These are phyloP conservation scores for Lotus japonicus DNA, from an alignment of 306 rosid genomes.

Conservation along the genomic window DNA sequence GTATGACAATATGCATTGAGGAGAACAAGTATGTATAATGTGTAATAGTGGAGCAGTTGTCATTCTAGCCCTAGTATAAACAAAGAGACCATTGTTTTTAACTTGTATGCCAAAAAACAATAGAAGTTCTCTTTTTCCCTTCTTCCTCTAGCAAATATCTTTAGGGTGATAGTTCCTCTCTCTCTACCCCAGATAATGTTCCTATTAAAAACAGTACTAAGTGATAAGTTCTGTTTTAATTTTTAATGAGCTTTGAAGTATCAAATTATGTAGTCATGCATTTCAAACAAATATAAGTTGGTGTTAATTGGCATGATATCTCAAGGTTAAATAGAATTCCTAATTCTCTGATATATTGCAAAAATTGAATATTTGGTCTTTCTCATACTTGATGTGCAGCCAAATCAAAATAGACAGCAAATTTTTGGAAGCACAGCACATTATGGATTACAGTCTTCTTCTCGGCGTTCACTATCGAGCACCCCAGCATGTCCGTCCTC, in stretches of 20 bases:
- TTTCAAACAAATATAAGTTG: not conserved
- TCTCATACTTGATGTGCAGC: constrained; percentile 30
- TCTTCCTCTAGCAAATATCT: too few relatives aligned
- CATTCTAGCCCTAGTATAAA: too few relatives aligned
- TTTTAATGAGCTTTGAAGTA: not conserved
- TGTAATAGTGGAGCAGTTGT: too few relatives aligned
- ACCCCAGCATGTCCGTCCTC: constrained; percentile 63
- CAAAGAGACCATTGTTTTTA: too few relatives aligned
- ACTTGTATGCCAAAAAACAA: too few relatives aligned
- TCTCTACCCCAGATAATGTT: too few relatives aligned
- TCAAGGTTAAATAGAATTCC: not conserved
- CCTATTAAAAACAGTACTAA: too few relatives aligned
- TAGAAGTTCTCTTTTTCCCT: too few relatives aligned
- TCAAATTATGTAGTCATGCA: not conserved
- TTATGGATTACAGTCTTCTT: constrained; percentile 91
- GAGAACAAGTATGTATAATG: too few relatives aligned
- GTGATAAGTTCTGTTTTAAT: not conserved
- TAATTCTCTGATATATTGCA: not conserved
- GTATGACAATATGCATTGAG: too few relatives aligned
- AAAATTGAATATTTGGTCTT: not conserved
- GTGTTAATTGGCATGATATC: constrained; percentile 5
- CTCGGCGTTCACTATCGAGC: constrained; percentile 91
- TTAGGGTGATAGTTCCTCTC: too few relatives aligned
- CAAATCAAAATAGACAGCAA: constrained; percentile 81
- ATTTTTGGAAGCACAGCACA: constrained; percentile 80